Evolutionary conservation across 176 grass and related monocot genomes (phyloP).

Genomic region (Triticum turgidum): DNA sequence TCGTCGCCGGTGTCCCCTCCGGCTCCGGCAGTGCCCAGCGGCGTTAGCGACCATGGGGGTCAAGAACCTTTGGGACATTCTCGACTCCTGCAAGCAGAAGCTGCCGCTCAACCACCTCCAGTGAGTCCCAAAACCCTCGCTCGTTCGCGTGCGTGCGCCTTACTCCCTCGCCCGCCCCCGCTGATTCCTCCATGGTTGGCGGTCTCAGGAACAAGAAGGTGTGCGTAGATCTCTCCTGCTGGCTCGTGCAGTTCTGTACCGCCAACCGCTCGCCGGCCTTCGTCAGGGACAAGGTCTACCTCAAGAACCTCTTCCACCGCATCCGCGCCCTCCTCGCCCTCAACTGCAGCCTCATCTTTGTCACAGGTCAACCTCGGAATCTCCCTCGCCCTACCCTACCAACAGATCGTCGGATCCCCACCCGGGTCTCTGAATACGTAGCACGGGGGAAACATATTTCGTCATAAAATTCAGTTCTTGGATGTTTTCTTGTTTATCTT

Average conservation of each 20-base stretch:
- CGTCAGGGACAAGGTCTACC: constrained; percentile 78
- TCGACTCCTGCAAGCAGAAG: constrained; percentile 95
- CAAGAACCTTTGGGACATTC: constrained; percentile 93
- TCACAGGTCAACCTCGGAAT: constrained; percentile 44
- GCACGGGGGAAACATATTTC: background rate
- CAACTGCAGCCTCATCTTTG: constrained; percentile 87
- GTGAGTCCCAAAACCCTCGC: constrained; percentile 42
- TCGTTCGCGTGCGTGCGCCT: background rate
- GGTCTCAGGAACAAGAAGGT: constrained; percentile 79
- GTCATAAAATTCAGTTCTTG: background rate
- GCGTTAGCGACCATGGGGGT: constrained; percentile 59
- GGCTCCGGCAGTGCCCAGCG: background rate
- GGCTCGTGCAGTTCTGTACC: constrained; percentile 72
- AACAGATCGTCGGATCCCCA: background rate
- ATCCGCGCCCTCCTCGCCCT: constrained; percentile 87
- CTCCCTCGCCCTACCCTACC: background rate
- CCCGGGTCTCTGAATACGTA: background rate
- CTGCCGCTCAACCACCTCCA: constrained; percentile 90
- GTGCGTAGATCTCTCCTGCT: constrained; percentile 94
- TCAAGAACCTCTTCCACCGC: constrained; percentile 82
- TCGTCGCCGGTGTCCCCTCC: background rate
- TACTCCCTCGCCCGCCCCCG: background rate
- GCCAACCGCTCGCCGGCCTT: constrained; percentile 46
- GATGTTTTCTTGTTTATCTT: constrained; percentile 4
- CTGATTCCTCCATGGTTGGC: background rate